phyloP scores from a whole-genome alignment of 306 rosid genomes.

The Glycine latifolia region DNA sequence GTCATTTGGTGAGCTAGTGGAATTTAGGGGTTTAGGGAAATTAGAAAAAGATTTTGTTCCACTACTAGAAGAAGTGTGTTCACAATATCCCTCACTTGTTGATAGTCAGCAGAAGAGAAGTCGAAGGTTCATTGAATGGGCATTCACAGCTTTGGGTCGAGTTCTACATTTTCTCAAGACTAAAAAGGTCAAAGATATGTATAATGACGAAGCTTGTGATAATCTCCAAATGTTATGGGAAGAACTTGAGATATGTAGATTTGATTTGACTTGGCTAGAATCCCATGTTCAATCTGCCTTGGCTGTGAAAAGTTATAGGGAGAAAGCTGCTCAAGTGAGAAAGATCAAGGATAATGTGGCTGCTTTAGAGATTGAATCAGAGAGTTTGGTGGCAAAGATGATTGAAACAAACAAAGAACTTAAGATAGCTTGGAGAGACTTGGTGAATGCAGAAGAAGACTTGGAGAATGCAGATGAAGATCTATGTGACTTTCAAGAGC shows the following conservation, averaged over 20 bases:
- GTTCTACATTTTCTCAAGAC: slow-evolving; percentile 41
- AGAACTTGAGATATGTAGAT: slow-evolving; percentile 19
- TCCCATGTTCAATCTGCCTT: slow-evolving; percentile 34
- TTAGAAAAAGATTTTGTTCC: slow-evolving; percentile 31
- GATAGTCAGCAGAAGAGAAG: slow-evolving; percentile 26
- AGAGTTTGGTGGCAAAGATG: too few species aligned
- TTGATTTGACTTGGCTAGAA: slow-evolving; percentile 42
- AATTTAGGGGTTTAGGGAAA: slow-evolving; percentile 19
- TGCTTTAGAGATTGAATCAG: background rate
- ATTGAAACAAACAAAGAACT: background rate
- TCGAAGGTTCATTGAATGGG: slow-evolving; percentile 11
- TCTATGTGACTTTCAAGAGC: slow-evolving; percentile 21
- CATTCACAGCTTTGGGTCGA: background rate
- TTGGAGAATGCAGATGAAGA: slow-evolving; percentile 29
- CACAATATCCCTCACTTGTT: slow-evolving; percentile 2
- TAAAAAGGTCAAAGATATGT: slow-evolving; percentile 33
- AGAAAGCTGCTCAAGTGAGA: slow-evolving; percentile 31
- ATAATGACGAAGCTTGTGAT: slow-evolving; percentile 11
- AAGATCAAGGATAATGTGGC: background rate
- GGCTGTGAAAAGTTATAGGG: slow-evolving; percentile 7
- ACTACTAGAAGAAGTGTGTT: slow-evolving; percentile 7
- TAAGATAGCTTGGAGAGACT: slow-evolving; percentile 2
- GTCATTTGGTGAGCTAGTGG: background rate
- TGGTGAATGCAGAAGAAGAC: slow-evolving; percentile 27
- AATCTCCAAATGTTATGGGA: slow-evolving; percentile 42